Conservation (phyloP, 371 early-diverging fungal genomes). For the Mycotypha africana region DNA sequence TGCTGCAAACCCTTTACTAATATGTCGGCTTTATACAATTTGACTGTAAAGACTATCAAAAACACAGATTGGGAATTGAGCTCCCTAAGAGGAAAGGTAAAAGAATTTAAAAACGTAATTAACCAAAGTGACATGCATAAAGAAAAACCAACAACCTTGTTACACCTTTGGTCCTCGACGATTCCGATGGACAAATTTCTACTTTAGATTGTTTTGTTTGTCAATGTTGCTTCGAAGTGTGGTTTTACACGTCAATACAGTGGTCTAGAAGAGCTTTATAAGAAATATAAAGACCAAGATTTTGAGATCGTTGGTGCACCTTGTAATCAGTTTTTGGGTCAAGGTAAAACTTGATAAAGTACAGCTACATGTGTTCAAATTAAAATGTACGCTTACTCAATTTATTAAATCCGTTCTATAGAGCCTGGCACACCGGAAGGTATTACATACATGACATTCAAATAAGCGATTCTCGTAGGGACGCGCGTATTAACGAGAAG, state of each 20-base stretch:
- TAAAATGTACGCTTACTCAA: not conserved
- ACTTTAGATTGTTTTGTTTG: constrained; percentile 73
- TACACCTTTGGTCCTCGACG: not conserved
- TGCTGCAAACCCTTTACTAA: too few species aligned
- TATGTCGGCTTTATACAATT: constrained; percentile 24
- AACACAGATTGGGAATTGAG: constrained; percentile 37
- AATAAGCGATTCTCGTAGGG: not conserved
- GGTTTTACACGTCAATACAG: constrained; percentile 88
- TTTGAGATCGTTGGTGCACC: constrained; percentile 81
- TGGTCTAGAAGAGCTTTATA: constrained; percentile 75
- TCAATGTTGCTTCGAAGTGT: constrained; percentile 96
- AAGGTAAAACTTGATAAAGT: constrained; percentile 47
- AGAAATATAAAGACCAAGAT: constrained; percentile 76
- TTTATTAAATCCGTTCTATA: too few species aligned
- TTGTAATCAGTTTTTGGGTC: constrained; percentile 83
- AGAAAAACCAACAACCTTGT: not conserved
- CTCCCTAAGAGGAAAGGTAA: constrained; percentile 36
- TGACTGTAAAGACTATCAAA: constrained; percentile 38
- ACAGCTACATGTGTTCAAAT: not conserved
- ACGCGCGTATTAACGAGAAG: too few species aligned
- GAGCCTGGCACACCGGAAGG: constrained; percentile 49
- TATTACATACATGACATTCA: not conserved
- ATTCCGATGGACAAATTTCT: not conserved
- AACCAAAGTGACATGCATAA: not conserved
- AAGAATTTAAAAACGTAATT: too few species aligned